These are phyloP conservation scores for Geosiphon pyriformis DNA, from an alignment of 192 early-diverging fungal genomes.

Conservation along the genomic window DNA sequence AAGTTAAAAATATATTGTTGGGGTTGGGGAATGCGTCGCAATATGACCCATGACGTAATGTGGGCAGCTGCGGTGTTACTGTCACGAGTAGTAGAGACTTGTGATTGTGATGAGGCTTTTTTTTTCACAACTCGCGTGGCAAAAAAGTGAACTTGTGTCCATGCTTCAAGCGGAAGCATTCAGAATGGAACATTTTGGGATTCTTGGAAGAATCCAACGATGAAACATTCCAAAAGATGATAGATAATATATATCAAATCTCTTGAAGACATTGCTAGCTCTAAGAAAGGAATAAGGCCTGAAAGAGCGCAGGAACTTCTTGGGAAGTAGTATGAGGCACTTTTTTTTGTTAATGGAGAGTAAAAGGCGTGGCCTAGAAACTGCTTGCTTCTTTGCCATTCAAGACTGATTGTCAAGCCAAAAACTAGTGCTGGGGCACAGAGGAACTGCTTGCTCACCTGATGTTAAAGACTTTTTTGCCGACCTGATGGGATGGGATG, in stretches of 20 bases:
- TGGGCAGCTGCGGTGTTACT: too few relatives aligned
- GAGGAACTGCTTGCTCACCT: background rate
- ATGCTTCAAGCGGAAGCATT: background rate
- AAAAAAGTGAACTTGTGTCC: too few relatives aligned
- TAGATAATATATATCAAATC: conserved; percentile 6
- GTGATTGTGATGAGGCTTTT: too few relatives aligned
- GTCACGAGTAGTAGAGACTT: too few relatives aligned
- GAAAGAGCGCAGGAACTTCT: conserved; percentile 1
- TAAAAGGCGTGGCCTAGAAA: conserved; percentile 11
- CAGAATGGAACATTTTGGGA: conserved; percentile 7
- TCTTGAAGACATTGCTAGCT: background rate
- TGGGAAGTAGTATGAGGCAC: conserved; percentile 2
- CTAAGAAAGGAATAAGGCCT: background rate
- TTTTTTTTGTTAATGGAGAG: background rate
- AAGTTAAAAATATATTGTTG: too few relatives aligned
- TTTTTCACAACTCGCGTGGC: too few relatives aligned
- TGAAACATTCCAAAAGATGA: background rate
- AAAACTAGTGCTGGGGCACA: background rate
- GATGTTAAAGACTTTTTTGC: conserved; percentile 1
- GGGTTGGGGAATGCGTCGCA: too few relatives aligned
- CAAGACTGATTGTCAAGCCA: conserved; percentile 14
- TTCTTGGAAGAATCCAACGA: conserved; percentile 8
- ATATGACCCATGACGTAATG: too few relatives aligned
- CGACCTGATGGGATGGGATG: conserved; percentile 7
- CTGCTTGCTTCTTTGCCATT: conserved; percentile 4